These are phyloP conservation scores for Phytophthora brassicae DNA, from an alignment of 352 stramenopile genomes.

Conservation along the genomic window DNA sequence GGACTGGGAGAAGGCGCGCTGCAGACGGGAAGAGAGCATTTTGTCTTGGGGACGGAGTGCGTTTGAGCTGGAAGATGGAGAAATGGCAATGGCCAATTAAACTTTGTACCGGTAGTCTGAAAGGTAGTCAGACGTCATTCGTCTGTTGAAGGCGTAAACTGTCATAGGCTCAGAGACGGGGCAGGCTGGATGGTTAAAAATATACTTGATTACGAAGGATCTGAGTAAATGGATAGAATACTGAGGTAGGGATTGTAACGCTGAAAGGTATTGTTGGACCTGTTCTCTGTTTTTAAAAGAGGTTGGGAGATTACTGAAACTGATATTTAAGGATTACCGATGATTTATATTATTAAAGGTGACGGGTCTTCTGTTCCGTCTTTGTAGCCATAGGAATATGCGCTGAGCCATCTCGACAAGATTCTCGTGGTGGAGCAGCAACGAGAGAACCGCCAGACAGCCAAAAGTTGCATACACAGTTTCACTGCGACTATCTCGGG, in stretches of 20 bases:
- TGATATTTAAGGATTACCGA: neutral
- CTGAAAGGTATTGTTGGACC: no score
- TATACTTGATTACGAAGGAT: neutral
- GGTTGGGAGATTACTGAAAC: neutral
- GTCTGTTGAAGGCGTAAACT: conserved; percentile 26
- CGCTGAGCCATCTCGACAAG: conserved; percentile 29
- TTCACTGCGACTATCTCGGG: neutral
- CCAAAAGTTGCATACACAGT: neutral
- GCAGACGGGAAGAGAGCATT: conserved; percentile 23
- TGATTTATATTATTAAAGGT: neutral
- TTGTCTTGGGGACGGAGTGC: neutral
- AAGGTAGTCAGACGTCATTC: conserved; percentile 24
- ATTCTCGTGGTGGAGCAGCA: conserved; percentile 28
- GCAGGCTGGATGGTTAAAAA: neutral
- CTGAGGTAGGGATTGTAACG: no score
- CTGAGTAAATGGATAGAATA: neutral
- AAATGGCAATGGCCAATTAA: conserved; percentile 29
- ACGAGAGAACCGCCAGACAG: conserved; percentile 5
- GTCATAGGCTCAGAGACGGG: no score
- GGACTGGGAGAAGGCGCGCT: conserved; percentile 20
- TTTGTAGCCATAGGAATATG: conserved; percentile 29
- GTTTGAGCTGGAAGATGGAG: conserved; percentile 17
- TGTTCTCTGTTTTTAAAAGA: neutral
- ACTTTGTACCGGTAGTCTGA: neutral
- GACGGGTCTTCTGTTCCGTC: neutral